A percentile compares a stretch with the other conserved stretches of the same genome.
These are phyloP conservation scores for Nothophaeocryptopus gaeumannii DNA, from an alignment of 2,329 filamentous ascomycete species.

Conservation along the genomic window DNA sequence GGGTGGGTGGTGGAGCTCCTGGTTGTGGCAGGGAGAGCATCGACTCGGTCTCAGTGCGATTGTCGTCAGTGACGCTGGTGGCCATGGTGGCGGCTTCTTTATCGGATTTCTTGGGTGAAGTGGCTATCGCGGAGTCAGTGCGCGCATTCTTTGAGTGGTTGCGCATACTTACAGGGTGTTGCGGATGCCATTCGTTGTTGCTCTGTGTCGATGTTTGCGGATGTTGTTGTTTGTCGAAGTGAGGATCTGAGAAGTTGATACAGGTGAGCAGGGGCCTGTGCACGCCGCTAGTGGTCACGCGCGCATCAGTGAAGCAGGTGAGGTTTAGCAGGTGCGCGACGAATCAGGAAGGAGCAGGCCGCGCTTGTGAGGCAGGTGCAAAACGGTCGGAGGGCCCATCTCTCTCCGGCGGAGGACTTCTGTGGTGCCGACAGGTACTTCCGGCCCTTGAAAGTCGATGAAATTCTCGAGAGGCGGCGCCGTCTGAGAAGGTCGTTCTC, in stretches of 20 bases:
- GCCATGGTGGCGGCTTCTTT: slow-evolving; percentile 1
- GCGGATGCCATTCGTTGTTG: neutral
- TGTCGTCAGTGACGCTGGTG: slow-evolving; percentile 4
- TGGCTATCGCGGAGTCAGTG: neutral
- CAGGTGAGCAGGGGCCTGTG: neutral
- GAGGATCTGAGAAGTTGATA: slow-evolving; percentile 1
- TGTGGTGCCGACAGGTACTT: too few relatives aligned
- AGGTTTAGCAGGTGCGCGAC: neutral
- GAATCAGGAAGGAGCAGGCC: neutral
- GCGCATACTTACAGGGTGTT: slow-evolving; percentile 5
- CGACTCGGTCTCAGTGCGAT: slow-evolving; percentile 9
- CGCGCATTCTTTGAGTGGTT: slow-evolving; percentile 8
- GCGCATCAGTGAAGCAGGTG: slow-evolving; percentile 1
- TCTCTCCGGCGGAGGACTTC: too few relatives aligned
- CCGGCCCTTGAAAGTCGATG: too few relatives aligned
- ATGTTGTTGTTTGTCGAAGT: slow-evolving; percentile 9
- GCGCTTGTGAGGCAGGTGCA: too few relatives aligned
- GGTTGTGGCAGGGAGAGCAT: slow-evolving; percentile 6
- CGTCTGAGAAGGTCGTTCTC: too few relatives aligned
- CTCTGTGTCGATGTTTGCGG: neutral
- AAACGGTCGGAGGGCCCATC: too few relatives aligned
- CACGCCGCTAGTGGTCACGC: slow-evolving; percentile 1
- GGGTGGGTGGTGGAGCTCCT: slow-evolving; percentile 13
- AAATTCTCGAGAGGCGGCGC: too few relatives aligned
- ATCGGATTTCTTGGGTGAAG: neutral